These are phyloP conservation scores for Fusarium luffae DNA, from an alignment of 2,329 filamentous ascomycete species.

Conservation along the genomic window DNA sequence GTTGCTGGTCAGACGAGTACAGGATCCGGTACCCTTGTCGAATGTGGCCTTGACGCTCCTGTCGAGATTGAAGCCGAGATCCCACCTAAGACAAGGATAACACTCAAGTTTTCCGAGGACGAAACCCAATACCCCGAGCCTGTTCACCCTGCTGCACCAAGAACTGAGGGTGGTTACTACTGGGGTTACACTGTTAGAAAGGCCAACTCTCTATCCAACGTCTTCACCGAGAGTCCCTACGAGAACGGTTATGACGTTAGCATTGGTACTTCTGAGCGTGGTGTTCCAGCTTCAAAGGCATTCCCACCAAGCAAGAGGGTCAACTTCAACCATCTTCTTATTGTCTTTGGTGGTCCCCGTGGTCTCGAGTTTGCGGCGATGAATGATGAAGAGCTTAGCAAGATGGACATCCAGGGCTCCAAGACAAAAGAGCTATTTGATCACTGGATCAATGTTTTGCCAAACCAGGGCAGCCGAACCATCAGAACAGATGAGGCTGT, in stretches of 20 bases:
- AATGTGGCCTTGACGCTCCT: constrained; percentile 66
- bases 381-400: constrained; percentile 65
- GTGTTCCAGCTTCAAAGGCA: constrained; percentile 61
- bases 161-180: constrained; percentile 83
- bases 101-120: constrained; percentile 70
- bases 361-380: constrained; percentile 81
- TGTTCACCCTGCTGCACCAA: constrained; percentile 74
- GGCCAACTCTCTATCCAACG: constrained; percentile 72
- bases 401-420: constrained; percentile 71
- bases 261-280: constrained; percentile 85
- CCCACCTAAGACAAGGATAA: constrained; percentile 77
- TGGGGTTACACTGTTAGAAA: constrained; percentile 84
- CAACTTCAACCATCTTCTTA: constrained; percentile 75
- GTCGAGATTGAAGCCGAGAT: constrained; percentile 69
- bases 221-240: constrained; percentile 81
- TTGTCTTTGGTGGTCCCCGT: constrained; percentile 84
- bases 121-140: constrained; percentile 62
- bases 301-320: constrained; percentile 58
- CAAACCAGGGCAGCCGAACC: constrained; percentile 82
- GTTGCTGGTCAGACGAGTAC: constrained; percentile 57
- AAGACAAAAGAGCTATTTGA: constrained; percentile 81
- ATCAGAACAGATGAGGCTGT: constrained; percentile 88
- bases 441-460: constrained; percentile 83
- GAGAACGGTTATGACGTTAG: constrained; percentile 84
- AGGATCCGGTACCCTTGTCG: constrained; percentile 64